These are phyloP conservation scores for Exophiala dermatitidis DNA, from an alignment of 2,329 filamentous ascomycete genomes.

Conservation along the genomic window DNA sequence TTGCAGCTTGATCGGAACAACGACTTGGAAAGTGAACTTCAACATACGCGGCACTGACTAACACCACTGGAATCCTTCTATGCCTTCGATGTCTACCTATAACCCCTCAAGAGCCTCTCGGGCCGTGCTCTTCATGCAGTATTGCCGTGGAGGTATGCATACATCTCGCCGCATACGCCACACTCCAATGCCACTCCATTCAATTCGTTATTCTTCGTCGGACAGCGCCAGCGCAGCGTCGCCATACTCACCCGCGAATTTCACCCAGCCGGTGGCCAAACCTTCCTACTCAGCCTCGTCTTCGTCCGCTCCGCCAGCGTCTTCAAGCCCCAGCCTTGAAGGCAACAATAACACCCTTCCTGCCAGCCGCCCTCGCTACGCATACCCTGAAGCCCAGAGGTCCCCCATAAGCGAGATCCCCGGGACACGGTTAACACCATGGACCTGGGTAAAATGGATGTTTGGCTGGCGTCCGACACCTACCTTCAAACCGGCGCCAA, in stretches of 20 bases:
- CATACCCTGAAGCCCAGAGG: conserved; percentile 7
- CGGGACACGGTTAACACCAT: conserved; percentile 14
- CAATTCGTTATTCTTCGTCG: conserved; percentile 5
- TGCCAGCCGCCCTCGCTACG: conserved; percentile 11
- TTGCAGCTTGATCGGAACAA: too few relatives aligned
- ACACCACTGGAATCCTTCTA: too few relatives aligned
- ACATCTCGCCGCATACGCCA: neutral
- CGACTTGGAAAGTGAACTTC: too few relatives aligned
- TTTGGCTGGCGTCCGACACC: conserved; percentile 19
- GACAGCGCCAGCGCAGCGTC: conserved; percentile 8
- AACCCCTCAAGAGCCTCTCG: conserved; percentile 10
- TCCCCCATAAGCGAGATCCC: conserved; percentile 6
- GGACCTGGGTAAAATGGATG: conserved; percentile 19
- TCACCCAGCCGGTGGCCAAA: conserved; percentile 13
- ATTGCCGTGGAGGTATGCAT: conserved; percentile 13
- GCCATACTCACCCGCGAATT: conserved; percentile 23
- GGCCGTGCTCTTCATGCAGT: conserved; percentile 21
- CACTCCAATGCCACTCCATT: neutral
- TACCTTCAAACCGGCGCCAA: conserved; percentile 21
- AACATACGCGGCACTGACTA: too few relatives aligned
- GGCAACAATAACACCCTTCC: conserved; percentile 1
- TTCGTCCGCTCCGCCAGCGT: neutral
- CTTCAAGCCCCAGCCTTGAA: neutral
- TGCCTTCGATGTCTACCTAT: conserved; percentile 11
- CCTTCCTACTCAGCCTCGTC: neutral